A percentile compares a stretch with the other conserved stretches of the same genome.
Evolutionary conservation across 2,329 filamentous ascomycete species (phyloP).

Genomic region (Calonectria henricotiae): DNA sequence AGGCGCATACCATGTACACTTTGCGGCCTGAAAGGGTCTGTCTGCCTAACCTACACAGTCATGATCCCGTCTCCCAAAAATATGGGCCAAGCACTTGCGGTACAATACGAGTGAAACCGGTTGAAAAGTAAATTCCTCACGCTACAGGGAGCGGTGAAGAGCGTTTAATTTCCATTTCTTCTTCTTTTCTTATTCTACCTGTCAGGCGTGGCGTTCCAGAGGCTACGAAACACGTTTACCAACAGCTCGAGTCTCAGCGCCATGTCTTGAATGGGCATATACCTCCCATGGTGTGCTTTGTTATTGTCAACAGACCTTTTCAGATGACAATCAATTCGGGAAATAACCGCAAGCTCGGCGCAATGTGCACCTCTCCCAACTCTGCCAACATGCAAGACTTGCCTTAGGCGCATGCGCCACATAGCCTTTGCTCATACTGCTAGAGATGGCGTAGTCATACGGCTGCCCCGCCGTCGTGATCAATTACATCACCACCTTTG

Average conservation of each 20-base stretch:
- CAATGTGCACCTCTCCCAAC: background rate
- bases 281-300: background rate
- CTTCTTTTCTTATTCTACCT: background rate
- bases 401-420: slow-evolving; percentile 8
- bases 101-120: too few species aligned
- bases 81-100: too few species aligned
- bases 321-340: background rate
- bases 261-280: slow-evolving; percentile 6
- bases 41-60: too few species aligned
- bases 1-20: too few species aligned
- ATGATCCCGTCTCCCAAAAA: too few species aligned
- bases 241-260: slow-evolving; percentile 11
- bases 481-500: slow-evolving; percentile 46
- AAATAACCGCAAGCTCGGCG: background rate
- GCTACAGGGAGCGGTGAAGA: background rate
- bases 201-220: background rate
- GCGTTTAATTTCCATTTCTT: background rate
- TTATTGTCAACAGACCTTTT: background rate
- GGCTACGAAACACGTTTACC: slow-evolving; percentile 3
- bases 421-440: slow-evolving; percentile 31
- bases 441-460: slow-evolving; percentile 25
- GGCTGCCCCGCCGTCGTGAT: slow-evolving; percentile 38
- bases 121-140: background rate
- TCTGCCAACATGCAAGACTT: background rate
- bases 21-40: too few species aligned